Evolutionary conservation across 2,329 filamentous ascomycete species (phyloP), one percentile per base, ranked within the genome.

Genomic region (Pseudogymnoascus sp.): DNA sequence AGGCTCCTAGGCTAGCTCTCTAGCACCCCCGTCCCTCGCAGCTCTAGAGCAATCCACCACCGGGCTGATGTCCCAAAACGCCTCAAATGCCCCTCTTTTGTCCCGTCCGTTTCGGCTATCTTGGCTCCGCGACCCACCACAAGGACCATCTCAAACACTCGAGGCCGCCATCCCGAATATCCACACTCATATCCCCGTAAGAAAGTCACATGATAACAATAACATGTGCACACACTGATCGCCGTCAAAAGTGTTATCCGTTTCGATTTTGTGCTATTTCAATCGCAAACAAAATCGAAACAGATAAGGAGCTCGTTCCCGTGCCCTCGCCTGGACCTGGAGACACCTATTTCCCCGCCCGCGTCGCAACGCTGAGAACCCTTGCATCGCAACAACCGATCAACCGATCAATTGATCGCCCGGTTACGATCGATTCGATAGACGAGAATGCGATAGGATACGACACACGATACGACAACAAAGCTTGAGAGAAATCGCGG

Each of bases 131-230:
- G 7, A 11, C 6, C 30, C 30, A 33, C 30, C 6, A 33, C 2
- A 9, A 33, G 7, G 30, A 20, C 16, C 38, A 41, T 20, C 20
- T 20, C 9, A 11, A 41, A 41, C 4, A 20, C 38, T 6, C 30
- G 9, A 33, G 30, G 9, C 30, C 6, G 9, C 16, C 38, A 22
- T 22, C 18, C 39, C 39, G 39, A 41, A 41, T 14, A 18, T 11
- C 20, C 38, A 20, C 38, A 20, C 18, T 9, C 38, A 18, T 9
- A 11, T 43, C 39, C 14, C 22, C 22, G 7, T 50, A 30, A 11
- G 43, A 30, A 30, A 50, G 43, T 50, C 43, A 50, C 43, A 50
- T 50, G 43, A 50, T 50, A 47, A 16, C 43, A 50, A 50, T 50
- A 47, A 16, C 43, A 50, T 50, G 43, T 50, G 43, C 43, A 22